Base-by-base conservation (phyloP, 495 filamentous ascomycete species). In the Xylaria acuta region DNA sequence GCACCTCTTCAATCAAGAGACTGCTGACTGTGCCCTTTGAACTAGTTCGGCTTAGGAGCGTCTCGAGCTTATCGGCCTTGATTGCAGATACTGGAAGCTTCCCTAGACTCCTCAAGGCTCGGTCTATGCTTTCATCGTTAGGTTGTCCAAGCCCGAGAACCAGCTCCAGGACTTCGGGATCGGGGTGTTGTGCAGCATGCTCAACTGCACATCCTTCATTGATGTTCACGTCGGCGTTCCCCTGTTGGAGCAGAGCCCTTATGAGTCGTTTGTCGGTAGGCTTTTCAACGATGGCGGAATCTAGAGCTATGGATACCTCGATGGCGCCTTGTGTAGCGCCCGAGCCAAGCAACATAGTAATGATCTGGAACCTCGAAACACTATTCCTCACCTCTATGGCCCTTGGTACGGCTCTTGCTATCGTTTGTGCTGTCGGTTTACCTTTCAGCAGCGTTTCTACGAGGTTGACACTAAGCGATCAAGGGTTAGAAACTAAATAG, bases 181-280 rank as follows among this genome's bases (percentile, higher is more conserved):
- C 80, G 0, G 76, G 73, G 59, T 83, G 76, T 11, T 75, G 22
- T 9, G 75, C 75, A 56, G 84, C 85, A 59, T 78, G 72, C 56
- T 78, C 70, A 18, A 85, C 76, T 22, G 80, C 73, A 14, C 74
- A 49, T 20, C 83, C 82, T 7, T 79, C 67, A 38, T 83, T 78
- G 30, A 80, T 77, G 65, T 87, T 87, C 51, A 82, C 76, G 71
- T 87, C 84, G 16, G 82, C 82, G 16, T 74, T 78, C 4, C 84
- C 84, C 6, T 81, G 76, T 51, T 84, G 80, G 6, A 86, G 74
- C 1, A 87, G 76, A 8, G 81, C 72, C 40, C 75, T 73, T 1
- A 80, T 74, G 1, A 86, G 75, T n/a, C 75, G 74, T 34, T 80
- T 76, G 63, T 87, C 84, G 3, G 78, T 63, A 4, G 80, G 81